Percentiles rank a stretch among this genome's conserved stretches.
Conservation (phyloP, 306 rosid genomes). For the Ormosia emarginata region DNA sequence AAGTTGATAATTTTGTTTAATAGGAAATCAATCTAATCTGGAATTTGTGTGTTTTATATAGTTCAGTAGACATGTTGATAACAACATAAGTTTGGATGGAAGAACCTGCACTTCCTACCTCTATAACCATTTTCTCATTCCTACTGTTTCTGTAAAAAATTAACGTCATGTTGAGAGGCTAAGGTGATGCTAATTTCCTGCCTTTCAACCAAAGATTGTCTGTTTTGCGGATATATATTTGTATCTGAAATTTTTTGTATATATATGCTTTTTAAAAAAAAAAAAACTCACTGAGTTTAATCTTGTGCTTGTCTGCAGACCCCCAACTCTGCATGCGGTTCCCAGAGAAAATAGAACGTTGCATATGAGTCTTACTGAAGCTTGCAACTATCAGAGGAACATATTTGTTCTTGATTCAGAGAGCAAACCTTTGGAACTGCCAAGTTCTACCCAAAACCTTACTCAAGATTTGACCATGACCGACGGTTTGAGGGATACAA, state of each 20-base stretch:
- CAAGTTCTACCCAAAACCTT: conserved; percentile 38
- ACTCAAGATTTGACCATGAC: conserved; percentile 36
- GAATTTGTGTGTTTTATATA: background rate
- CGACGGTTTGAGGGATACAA: conserved; percentile 36
- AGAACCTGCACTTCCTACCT: background rate
- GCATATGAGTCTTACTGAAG: conserved; percentile 63
- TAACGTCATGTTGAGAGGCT: background rate
- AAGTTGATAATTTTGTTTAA: background rate
- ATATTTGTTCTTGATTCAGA: conserved; percentile 61
- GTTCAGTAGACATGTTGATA: background rate
- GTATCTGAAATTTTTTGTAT: background rate
- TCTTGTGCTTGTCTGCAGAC: conserved; percentile 47
- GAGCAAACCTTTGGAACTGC: conserved; percentile 53
- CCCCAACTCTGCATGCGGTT: conserved; percentile 82
- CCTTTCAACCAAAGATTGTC: background rate
- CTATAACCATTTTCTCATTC: background rate
- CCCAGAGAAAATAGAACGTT: conserved; percentile 76
- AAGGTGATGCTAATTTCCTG: background rate
- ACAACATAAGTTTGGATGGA: background rate
- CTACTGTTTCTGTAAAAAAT: background rate
- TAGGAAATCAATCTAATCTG: conserved; percentile 6
- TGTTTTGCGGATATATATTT: background rate
- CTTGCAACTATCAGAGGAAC: conserved; percentile 68
- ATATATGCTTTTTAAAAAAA: background rate
- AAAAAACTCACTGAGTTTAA: background rate